These are phyloP conservation scores for Piedraia hortae DNA, from an alignment of 2,329 filamentous ascomycete species.

Conservation along the genomic window DNA sequence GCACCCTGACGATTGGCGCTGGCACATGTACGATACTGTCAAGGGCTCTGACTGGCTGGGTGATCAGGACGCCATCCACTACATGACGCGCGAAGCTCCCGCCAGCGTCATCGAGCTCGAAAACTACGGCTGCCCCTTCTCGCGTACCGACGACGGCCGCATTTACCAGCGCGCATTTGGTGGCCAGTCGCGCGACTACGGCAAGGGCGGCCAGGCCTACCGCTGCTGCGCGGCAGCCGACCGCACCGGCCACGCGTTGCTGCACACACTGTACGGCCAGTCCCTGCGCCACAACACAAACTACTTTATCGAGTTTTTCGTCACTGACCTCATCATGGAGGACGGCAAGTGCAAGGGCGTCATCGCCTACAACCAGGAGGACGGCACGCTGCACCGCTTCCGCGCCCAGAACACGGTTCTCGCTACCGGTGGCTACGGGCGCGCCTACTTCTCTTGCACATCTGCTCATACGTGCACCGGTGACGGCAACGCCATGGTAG, in stretches of 20 bases:
- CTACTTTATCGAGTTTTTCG: slow-evolving; percentile 99
- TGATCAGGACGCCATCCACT: slow-evolving; percentile 93
- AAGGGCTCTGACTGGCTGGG: slow-evolving; percentile 95
- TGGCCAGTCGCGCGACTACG: slow-evolving; percentile 82
- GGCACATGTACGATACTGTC: slow-evolving; percentile 98
- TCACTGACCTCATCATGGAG: slow-evolving; percentile 90
- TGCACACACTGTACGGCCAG: slow-evolving; percentile 96
- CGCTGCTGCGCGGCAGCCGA: slow-evolving; percentile 90
- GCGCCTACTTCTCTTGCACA: slow-evolving; percentile 94
- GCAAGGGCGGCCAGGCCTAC: slow-evolving; percentile 95
- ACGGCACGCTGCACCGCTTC: slow-evolving; percentile 92
- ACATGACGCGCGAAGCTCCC: slow-evolving; percentile 90
- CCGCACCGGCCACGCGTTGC: slow-evolving; percentile 83
- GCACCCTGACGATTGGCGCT: slow-evolving; percentile 96
- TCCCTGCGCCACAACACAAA: slow-evolving; percentile 94
- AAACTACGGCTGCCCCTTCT: slow-evolving; percentile 93
- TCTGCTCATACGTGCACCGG: slow-evolving; percentile 96
- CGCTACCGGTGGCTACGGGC: slow-evolving; percentile 89
- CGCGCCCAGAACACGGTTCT: slow-evolving; percentile 88
- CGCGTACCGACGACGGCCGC: slow-evolving; percentile 80
- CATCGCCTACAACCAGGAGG: slow-evolving; percentile 93
- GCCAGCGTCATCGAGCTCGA: slow-evolving; percentile 82
- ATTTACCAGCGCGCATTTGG: slow-evolving; percentile 98
- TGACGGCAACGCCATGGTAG: slow-evolving; percentile 98
- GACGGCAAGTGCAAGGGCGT: slow-evolving; percentile 91